phyloP scores from a whole-genome alignment of 2,329 filamentous ascomycete species.

The Trichoderma semiorbis region DNA sequence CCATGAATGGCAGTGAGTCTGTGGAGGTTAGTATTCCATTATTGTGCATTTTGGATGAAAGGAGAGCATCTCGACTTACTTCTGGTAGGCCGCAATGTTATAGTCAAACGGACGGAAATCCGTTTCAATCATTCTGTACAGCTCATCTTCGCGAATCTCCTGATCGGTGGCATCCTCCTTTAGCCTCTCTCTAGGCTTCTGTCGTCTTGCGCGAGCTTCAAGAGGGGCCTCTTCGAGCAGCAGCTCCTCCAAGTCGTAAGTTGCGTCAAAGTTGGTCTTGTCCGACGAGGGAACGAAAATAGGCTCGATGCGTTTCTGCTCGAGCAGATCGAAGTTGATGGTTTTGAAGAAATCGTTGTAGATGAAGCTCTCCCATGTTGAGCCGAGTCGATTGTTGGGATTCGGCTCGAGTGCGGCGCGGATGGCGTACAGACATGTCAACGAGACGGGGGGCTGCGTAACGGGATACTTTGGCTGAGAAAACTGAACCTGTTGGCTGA shows the following conservation, averaged over 20 bases:
- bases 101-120: slow-evolving; percentile 97
- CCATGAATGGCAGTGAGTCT: slow-evolving; percentile 36
- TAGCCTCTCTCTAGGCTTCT: slow-evolving; percentile 87
- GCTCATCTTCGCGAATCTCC: slow-evolving; percentile 89
- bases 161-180: slow-evolving; percentile 93
- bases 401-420: slow-evolving; percentile 78
- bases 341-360: slow-evolving; percentile 84
- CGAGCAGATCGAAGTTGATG: slow-evolving; percentile 80
- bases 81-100: slow-evolving; percentile 73
- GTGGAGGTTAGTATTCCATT: not conserved
- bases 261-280: slow-evolving; percentile 98
- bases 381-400: slow-evolving; percentile 76
- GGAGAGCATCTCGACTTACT: slow-evolving; percentile 45
- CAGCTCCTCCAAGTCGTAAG: slow-evolving; percentile 93
- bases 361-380: slow-evolving; percentile 79
- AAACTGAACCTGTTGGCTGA: slow-evolving; percentile 77
- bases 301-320: slow-evolving; percentile 83
- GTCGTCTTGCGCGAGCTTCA: slow-evolving; percentile 85
- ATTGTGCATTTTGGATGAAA: not conserved
- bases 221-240: slow-evolving; percentile 91
- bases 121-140: slow-evolving; percentile 90
- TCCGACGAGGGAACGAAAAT: slow-evolving; percentile 92
- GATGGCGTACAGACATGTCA: slow-evolving; percentile 86
- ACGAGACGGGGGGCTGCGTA: slow-evolving; percentile 84
- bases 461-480: slow-evolving; percentile 85